Percentiles rank a stretch among this genome's conserved stretches.
Evolutionary conservation across 345 rosid species (phyloP).

Genomic region (Kernera saxatilis): DNA sequence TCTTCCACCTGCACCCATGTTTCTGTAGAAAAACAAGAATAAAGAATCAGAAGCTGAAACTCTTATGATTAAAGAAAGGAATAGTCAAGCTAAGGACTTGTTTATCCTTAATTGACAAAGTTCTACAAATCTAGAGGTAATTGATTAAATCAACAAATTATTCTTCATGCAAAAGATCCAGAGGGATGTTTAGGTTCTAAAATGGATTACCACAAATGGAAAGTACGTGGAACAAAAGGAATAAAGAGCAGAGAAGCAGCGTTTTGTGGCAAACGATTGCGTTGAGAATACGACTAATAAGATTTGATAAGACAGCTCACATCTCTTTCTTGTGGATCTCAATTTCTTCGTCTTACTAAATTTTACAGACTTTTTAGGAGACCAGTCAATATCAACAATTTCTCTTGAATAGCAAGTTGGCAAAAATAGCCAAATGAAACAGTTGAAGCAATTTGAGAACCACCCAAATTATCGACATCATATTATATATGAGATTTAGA

Average conservation of each 20-base stretch:
- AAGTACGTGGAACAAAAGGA: neutral
- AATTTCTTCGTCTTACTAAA: neutral
- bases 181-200: neutral
- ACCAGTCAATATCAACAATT: neutral
- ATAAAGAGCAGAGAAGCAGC: neutral
- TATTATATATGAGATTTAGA: neutral
- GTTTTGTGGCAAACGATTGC: neutral
- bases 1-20: constrained; percentile 87
- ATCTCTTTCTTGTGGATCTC: neutral
- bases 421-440: neutral
- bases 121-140: neutral
- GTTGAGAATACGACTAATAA: constrained; percentile 5
- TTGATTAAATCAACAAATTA: neutral
- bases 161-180: neutral
- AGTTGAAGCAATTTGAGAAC: neutral
- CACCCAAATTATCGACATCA: neutral
- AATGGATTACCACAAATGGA: neutral
- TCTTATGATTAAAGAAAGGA: neutral
- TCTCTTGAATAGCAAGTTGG: neutral
- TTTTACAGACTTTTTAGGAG: neutral
- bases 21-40: constrained; percentile 15
- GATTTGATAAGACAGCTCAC: constrained; percentile 7
- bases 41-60: constrained; percentile 16
- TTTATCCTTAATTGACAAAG: neutral
- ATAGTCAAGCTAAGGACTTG: neutral